Evolutionary conservation across 805 yeast species (phyloP).

Genomic region (Yarrowia bubula): DNA sequence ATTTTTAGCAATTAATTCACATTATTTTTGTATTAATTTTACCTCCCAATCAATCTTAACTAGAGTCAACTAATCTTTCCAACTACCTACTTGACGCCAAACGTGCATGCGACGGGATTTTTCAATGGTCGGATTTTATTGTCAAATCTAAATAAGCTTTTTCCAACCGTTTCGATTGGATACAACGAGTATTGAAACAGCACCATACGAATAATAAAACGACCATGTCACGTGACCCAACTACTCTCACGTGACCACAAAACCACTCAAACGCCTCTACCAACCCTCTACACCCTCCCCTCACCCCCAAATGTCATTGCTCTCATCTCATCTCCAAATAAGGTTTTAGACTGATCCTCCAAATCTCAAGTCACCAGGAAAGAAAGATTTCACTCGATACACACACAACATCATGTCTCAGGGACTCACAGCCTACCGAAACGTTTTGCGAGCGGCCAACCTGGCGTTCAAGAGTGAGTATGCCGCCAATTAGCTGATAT

Average conservation of each 20-base stretch:
- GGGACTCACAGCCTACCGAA: conserved; percentile 35
- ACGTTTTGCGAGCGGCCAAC: conserved; percentile 37
- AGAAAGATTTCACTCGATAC: conserved; percentile 1
- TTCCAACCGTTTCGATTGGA: not conserved
- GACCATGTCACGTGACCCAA: not conserved
- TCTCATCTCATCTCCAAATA: not conserved
- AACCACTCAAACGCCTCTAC: no score
- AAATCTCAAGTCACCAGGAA: not conserved
- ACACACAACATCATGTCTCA: conserved; percentile 28
- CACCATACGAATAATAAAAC: no score
- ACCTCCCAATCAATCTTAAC: not conserved
- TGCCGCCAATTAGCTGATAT: not conserved
- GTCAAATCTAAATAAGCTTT: not conserved
- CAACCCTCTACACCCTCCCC: no score
- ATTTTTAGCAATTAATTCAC: no score
- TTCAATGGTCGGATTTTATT: not conserved
- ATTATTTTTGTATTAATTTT: no score
- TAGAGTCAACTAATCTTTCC: not conserved
- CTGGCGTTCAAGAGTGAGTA: conserved; percentile 38
- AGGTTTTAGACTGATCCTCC: not conserved
- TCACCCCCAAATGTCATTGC: not conserved
- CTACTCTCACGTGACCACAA: not conserved
- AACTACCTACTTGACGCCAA: not conserved
- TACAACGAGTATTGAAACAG: no score
- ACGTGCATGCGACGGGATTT: not conserved